Evolutionary conservation across 176 grass and related monocot genomes (phyloP), one percentile per base, ranked within the genome.

Genomic region (Rhynchospora breviuscula): DNA sequence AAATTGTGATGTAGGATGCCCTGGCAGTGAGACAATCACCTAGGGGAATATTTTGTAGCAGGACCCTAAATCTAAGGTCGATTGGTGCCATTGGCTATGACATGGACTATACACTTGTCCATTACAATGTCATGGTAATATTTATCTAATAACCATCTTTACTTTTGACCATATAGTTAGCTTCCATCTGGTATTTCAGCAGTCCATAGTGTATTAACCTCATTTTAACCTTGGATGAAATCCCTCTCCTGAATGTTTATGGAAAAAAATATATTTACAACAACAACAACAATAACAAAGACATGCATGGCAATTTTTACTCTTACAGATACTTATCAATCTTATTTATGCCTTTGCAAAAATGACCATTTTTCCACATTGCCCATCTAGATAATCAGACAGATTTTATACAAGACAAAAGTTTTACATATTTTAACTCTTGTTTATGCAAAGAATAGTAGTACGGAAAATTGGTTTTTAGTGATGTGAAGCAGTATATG

Each of bases 81-180:
- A 93, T 98, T 49, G 89, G 95, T 86, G 95, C 76, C 49, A 90
- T 98, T 84, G 95, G 95, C 49, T 98, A 98, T 13, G 95, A 98
- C 84, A 98, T 98, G 95, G 95, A 98, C 79, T 98, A 98, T 79
- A 98, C 95, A 85, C 83, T 98, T 74, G 67, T 98, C 88, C 95
- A 98, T 61, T 98, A 98, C 67, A 98, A 93, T 69, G 92, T 98
- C 29, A 98, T 91, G 95, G 92, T 98, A 94, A 83, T 88, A 79
- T 59, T 23, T 25, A 26, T 46, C 35, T 12, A 15, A 14, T 58
- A 69, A 70, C 45, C 44, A 60, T 53, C 18, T 77, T 40, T 60
- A 49, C 14, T 58, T 80, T 63, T 64, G 40, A 82, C 17, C 3
- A 61, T 21, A 63, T 18, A 40, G 56, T 45, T 47, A 63, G 26